Evolutionary conservation across 225 moss, liverwort and hornwort genomes (phyloP), one percentile per base, ranked within the genome.

Genomic region (Polytrichum formosum): DNA sequence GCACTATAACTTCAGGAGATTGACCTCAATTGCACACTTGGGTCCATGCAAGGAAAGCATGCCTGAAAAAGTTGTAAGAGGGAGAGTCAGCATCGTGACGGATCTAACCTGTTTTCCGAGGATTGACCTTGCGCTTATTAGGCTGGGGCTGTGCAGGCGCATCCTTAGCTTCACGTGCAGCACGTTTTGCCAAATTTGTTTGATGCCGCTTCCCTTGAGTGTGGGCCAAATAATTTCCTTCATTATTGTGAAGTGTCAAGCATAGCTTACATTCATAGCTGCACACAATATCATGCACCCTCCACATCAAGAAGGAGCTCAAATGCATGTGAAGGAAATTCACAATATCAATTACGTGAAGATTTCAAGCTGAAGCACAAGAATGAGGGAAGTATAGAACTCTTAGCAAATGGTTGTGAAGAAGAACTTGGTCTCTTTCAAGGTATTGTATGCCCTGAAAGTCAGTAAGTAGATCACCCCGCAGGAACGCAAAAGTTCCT

Each of bases 201-300:
- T 97, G 96, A 80, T 97, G 96, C 5, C 96, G 90, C 78, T 97
- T 97, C 37, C 96, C 96, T 74, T 97, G 96, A 10, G 96, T 97
- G 72, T 97, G 96, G 63, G 96, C 96, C 80, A 97, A 82, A 64
- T 97, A 97, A 74, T 97, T 97, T 46, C 96, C 96, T 76, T 97
- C 96, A 59, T 97, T 97, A 78, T 97, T 97, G 75, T 97, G 96
- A 56, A 97, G 93, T 59, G 96, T 97, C 74, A 97, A 85, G 77
- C 96, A 97, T 63, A 97, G 67, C 81, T 97, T 97, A 82, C 96
- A 97, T 73, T 97, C 96, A 75, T 97, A 97, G 76, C 96, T 97
- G 89, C 86, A 87, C 73, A 72, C 23, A 67, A 67, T 26, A 56
- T n/a, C 71, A 55, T 72, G 2, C 37, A 72, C 63, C 69, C 66